Evolutionary conservation across 2,329 filamentous ascomycete species (phyloP).

Genomic region (Gliomastix tumulicola): DNA sequence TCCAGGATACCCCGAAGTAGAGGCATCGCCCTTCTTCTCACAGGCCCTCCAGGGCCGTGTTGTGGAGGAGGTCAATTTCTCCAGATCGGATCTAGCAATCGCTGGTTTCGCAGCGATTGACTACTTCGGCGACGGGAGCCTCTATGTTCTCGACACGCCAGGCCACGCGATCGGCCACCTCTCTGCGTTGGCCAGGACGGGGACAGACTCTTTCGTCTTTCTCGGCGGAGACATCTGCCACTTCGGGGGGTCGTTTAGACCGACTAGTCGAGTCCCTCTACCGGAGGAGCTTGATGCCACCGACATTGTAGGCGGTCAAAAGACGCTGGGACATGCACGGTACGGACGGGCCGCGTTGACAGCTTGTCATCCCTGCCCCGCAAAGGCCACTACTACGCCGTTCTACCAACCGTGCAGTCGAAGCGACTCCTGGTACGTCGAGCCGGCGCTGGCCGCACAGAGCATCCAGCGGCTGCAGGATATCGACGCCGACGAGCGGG

Average conservation of each 20-base stretch:
- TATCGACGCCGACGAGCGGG: no score
- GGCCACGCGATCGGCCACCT: conserved; percentile 13
- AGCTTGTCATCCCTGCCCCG: no score
- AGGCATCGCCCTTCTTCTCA: background rate
- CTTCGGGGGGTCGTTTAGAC: conserved; percentile 23
- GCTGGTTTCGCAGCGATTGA: conserved; percentile 13
- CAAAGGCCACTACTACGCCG: no score
- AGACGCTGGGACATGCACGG: no score
- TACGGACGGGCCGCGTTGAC: no score
- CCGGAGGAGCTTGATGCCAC: no score
- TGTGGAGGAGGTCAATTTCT: background rate
- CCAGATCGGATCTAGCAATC: conserved; percentile 7
- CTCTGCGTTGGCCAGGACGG: conserved; percentile 25
- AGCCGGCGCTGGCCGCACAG: background rate
- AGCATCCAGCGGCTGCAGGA: background rate
- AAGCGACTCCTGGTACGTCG: no score
- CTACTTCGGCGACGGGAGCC: conserved; percentile 14
- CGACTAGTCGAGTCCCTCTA: background rate
- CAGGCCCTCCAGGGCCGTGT: background rate
- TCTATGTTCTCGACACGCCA: conserved; percentile 14
- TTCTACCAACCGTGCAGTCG: no score
- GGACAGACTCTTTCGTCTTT: conserved; percentile 28
- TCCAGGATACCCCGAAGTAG: background rate
- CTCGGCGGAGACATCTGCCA: conserved; percentile 35
- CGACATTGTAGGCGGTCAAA: no score